Conservation (phyloP, 495 filamentous ascomycete species). For the Cladorrhinum samala region DNA sequence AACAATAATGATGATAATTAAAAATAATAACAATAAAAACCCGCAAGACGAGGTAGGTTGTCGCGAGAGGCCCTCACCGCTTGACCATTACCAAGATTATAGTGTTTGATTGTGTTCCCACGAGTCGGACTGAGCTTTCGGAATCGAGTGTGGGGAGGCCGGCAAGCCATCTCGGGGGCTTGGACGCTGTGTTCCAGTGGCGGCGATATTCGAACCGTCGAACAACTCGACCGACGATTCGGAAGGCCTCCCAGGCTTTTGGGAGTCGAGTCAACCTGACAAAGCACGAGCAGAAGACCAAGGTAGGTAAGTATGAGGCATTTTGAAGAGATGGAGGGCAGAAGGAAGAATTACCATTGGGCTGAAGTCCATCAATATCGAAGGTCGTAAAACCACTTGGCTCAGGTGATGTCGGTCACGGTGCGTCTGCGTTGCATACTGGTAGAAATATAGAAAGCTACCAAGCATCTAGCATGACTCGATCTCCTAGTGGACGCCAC, state of each 20-base stretch:
- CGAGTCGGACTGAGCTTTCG: neutral
- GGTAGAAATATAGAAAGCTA: too few relatives aligned
- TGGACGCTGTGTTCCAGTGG: constrained; percentile 8
- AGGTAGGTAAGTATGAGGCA: too few relatives aligned
- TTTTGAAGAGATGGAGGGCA: neutral
- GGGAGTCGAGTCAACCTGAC: too few relatives aligned
- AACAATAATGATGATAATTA: neutral
- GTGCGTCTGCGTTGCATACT: too few relatives aligned
- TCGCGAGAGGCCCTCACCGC: neutral
- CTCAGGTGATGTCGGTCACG: neutral
- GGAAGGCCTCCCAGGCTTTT: too few relatives aligned
- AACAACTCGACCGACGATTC: neutral
- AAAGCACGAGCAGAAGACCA: too few relatives aligned
- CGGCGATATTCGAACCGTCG: constrained; percentile 2
- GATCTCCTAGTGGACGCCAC: constrained; percentile 5
- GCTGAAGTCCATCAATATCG: too few relatives aligned
- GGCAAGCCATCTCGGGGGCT: neutral
- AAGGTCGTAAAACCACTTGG: neutral
- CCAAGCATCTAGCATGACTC: too few relatives aligned
- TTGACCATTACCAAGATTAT: too few relatives aligned
- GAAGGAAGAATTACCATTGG: neutral
- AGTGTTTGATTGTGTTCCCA: neutral
- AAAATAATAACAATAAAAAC: too few relatives aligned
- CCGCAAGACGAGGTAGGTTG: too few relatives aligned
- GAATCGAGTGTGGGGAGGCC: neutral